Conservation (phyloP, 345 rosid species). For the Mangifera indica region DNA sequence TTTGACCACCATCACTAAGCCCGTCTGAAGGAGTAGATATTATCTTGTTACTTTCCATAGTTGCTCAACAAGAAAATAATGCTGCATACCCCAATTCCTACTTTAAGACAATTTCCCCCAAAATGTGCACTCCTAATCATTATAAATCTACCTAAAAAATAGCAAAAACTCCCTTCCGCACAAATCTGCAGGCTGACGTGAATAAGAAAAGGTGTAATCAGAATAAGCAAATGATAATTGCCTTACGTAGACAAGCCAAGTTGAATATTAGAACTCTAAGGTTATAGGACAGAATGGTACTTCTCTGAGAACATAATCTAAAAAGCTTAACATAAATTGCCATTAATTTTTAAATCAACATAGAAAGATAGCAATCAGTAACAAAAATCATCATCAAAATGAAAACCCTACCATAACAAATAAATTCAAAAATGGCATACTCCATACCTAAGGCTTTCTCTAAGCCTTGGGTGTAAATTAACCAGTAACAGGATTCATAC, state of each 20-base stretch:
- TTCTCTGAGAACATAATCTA: not conserved
- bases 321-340: not conserved
- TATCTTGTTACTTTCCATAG: constrained; percentile 74
- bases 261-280: not conserved
- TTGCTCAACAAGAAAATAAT: constrained; percentile 40
- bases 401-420: not conserved
- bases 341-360: not conserved
- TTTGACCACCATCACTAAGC: constrained; percentile 41
- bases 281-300: not conserved
- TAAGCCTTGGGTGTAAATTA: not conserved
- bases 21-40: constrained; percentile 60
- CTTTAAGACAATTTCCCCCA: constrained; percentile 41
- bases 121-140: constrained; percentile 55
- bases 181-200: constrained; percentile 29
- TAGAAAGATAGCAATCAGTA: not conserved
- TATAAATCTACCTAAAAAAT: constrained; percentile 31
- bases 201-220: not conserved
- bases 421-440: not conserved
- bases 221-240: not conserved
- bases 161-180: constrained; percentile 20
- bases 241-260: not conserved
- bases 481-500: not conserved
- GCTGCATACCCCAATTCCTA: constrained; percentile 55
- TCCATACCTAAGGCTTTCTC: not conserved
- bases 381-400: not conserved